Percentiles rank a stretch among this genome's conserved stretches.
Conservation (phyloP, 2,329 filamentous ascomycete genomes). For the Aspergillus nomiae region DNA sequence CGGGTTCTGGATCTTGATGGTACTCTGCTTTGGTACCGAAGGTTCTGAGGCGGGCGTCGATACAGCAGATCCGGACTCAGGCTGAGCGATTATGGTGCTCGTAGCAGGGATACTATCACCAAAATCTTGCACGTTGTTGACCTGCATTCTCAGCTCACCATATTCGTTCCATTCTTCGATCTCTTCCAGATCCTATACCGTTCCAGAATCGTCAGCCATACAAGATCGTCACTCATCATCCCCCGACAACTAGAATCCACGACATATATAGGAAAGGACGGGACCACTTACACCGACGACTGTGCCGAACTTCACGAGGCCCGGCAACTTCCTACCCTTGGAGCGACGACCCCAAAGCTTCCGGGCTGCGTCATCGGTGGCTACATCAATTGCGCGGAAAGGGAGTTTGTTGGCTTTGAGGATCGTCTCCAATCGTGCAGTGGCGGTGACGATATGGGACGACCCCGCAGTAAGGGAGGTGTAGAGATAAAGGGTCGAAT, state of each 20-base stretch:
- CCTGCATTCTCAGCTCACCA: conserved; percentile 85
- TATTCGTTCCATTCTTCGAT: conserved; percentile 99
- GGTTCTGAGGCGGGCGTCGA: conserved; percentile 26
- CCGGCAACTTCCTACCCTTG: conserved; percentile 85
- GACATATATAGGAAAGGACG: not conserved
- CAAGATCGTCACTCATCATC: not conserved
- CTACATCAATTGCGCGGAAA: conserved; percentile 89
- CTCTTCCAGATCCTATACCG: conserved; percentile 77
- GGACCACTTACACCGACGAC: conserved; percentile 74
- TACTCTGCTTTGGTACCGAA: conserved; percentile 33
- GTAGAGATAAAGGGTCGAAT: conserved; percentile 82
- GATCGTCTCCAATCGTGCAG: conserved; percentile 93
- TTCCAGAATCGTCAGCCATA: conserved; percentile 9
- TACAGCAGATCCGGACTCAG: conserved; percentile 28
- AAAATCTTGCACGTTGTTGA: conserved; percentile 52
- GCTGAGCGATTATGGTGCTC: conserved; percentile 26
- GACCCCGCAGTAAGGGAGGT: conserved; percentile 95
- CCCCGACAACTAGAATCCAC: not conserved
- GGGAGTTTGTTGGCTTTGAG: conserved; percentile 91
- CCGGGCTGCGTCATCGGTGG: conserved; percentile 83
- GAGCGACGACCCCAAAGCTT: conserved; percentile 85
- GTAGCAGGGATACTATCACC: conserved; percentile 32
- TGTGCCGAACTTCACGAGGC: conserved; percentile 81
- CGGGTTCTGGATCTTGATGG: conserved; percentile 45
- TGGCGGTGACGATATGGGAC: conserved; percentile 94